Evolutionary conservation across 805 yeast genomes (phyloP).

Genomic region (Ogataea henricii): DNA sequence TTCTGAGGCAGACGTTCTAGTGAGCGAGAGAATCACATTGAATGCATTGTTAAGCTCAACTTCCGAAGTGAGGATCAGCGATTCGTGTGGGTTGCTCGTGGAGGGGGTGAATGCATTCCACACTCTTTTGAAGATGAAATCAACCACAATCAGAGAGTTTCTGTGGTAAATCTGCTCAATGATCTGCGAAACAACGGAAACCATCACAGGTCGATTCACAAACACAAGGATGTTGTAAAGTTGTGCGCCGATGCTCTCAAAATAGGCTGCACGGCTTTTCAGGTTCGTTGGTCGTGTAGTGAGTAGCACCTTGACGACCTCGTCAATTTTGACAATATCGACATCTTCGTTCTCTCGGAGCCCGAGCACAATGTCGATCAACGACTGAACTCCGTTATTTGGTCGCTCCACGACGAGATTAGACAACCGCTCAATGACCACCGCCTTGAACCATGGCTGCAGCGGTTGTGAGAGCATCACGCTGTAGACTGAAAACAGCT

Average conservation of each 20-base stretch:
- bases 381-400: slow-evolving; percentile 62
- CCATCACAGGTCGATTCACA: slow-evolving; percentile 61
- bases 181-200: slow-evolving; percentile 57
- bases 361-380: slow-evolving; percentile 78
- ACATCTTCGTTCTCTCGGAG: slow-evolving; percentile 72
- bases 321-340: slow-evolving; percentile 63
- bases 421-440: slow-evolving; percentile 53
- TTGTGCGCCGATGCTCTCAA: slow-evolving; percentile 61
- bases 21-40: slow-evolving; percentile 64
- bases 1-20: slow-evolving; percentile 43
- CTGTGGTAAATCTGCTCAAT: slow-evolving; percentile 51
- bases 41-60: slow-evolving; percentile 58
- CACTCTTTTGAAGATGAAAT: slow-evolving; percentile 57
- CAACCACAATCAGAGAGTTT: slow-evolving; percentile 52
- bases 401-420: slow-evolving; percentile 53
- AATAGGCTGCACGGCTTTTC: slow-evolving; percentile 48
- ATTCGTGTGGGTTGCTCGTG: slow-evolving; percentile 17
- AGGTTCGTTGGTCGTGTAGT: slow-evolving; percentile 58
- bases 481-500: slow-evolving; percentile 61
- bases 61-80: slow-evolving; percentile 44
- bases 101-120: slow-evolving; percentile 49
- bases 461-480: slow-evolving; percentile 53
- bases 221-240: slow-evolving; percentile 56
- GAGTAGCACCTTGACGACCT: slow-evolving; percentile 65
- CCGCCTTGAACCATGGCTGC: slow-evolving; percentile 46